Conservation (phyloP, 345 rosid genomes). For the Moricandia moricandioides region DNA sequence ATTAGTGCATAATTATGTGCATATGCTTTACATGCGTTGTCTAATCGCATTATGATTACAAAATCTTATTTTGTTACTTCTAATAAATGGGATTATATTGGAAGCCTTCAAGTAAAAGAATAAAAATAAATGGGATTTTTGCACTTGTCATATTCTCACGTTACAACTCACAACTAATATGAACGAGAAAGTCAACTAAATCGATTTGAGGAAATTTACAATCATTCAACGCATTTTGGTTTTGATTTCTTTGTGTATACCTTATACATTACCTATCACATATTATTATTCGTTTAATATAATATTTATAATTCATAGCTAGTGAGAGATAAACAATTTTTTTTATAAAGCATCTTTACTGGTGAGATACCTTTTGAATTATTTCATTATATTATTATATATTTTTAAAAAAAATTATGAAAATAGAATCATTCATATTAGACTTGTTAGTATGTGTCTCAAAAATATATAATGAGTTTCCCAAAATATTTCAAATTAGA, state of each 20-base stretch:
- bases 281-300: not conserved
- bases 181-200: constrained; percentile 13
- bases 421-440: no score
- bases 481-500: not conserved
- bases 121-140: no score
- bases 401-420: no score
- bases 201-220: not conserved
- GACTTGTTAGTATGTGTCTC: not conserved
- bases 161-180: not conserved
- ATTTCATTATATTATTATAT: no score
- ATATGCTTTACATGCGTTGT: constrained; percentile 5
- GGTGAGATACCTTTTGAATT: no score
- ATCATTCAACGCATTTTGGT: not conserved
- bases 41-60: not conserved
- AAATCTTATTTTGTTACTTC: not conserved
- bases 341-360: no score
- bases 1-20: not conserved
- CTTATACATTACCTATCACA: not conserved
- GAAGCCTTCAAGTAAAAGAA: no score
- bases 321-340: not conserved
- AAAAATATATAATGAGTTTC: not conserved
- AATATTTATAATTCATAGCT: not conserved
- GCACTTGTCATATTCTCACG: constrained; percentile 6
- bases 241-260: not conserved
- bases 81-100: not conserved